Conservation (phyloP, 768 basidiomycete genomes). For the Pleurotus tuber-regium region DNA sequence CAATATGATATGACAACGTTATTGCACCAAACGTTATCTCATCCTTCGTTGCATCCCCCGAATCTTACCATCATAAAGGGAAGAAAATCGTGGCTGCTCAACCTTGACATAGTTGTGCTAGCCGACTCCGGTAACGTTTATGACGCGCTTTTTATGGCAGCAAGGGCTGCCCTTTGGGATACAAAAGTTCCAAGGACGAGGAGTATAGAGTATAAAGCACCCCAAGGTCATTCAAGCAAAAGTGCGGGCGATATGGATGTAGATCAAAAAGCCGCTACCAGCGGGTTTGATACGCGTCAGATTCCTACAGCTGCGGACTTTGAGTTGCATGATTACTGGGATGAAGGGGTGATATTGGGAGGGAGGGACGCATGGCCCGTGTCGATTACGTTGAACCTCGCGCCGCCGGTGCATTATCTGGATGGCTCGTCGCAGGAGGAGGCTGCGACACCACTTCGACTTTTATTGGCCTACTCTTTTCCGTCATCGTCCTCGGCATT, state of each 20-base stretch:
- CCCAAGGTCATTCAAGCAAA: not conserved
- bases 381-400: conserved; percentile 74
- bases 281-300: conserved; percentile 55
- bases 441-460: conserved; percentile 54
- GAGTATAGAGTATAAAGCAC: conserved; percentile 62
- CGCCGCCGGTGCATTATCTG: conserved; percentile 64
- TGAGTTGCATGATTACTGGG: conserved; percentile 86
- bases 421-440: conserved; percentile 78
- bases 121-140: conserved; percentile 72
- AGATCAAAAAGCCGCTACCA: conserved; percentile 40
- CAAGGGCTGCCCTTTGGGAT: conserved; percentile 78
- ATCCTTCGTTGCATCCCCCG: conserved; percentile 60
- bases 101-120: conserved; percentile 73
- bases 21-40: conserved; percentile 62
- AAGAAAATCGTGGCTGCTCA: conserved; percentile 73
- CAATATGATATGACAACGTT: conserved; percentile 69
- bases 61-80: conserved; percentile 60
- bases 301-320: conserved; percentile 66
- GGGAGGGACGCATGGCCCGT: conserved; percentile 73
- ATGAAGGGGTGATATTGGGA: conserved; percentile 68
- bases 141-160: conserved; percentile 79
- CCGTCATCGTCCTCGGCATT: conserved; percentile 30
- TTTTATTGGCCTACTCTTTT: conserved; percentile 69
- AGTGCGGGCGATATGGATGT: conserved; percentile 50
- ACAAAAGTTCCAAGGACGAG: conserved; percentile 76